Evolutionary conservation across 73 alveolate species (phyloP).

Genomic region (Paramecium biaurelia): DNA sequence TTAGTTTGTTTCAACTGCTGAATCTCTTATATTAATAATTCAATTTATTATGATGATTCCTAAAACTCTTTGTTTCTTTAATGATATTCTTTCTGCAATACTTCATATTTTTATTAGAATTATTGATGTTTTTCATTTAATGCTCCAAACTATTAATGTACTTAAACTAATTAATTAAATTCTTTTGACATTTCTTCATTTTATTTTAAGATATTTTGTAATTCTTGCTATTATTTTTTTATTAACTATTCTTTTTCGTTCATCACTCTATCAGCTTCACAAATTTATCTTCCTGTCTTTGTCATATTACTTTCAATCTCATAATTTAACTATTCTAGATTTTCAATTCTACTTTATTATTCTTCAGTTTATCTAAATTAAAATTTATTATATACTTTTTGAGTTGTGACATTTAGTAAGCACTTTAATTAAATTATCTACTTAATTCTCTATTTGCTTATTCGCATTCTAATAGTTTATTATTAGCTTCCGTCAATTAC

Average conservation of each 20-base stretch:
- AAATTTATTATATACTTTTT: background rate
- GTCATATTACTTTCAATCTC: slow-evolving; percentile 38
- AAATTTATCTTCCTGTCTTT: slow-evolving; percentile 20
- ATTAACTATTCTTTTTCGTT: slow-evolving; percentile 6
- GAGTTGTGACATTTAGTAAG: background rate
- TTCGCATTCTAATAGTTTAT: slow-evolving; percentile 14
- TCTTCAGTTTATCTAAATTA: slow-evolving; percentile 14
- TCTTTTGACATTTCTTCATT: slow-evolving; percentile 21
- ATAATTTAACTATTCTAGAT: background rate
- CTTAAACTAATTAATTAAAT: background rate
- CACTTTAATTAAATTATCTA: slow-evolving; percentile 22
- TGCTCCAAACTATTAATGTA: slow-evolving; percentile 31
- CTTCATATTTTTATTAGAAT: background rate
- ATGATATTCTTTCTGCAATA: background rate
- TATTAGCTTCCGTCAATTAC: background rate
- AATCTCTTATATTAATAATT: background rate
- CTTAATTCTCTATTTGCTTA: slow-evolving; percentile 41
- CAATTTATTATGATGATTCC: background rate
- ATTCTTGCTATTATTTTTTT: background rate
- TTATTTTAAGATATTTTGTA: background rate
- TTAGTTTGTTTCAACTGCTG: background rate
- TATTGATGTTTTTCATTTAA: slow-evolving; percentile 7
- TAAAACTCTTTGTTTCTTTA: background rate
- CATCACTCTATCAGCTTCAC: slow-evolving; percentile 32
- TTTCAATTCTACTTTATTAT: slow-evolving; percentile 16